phyloP scores from a whole-genome alignment of 495 filamentous ascomycete species.

The Aspergillus bridgeri region DNA sequence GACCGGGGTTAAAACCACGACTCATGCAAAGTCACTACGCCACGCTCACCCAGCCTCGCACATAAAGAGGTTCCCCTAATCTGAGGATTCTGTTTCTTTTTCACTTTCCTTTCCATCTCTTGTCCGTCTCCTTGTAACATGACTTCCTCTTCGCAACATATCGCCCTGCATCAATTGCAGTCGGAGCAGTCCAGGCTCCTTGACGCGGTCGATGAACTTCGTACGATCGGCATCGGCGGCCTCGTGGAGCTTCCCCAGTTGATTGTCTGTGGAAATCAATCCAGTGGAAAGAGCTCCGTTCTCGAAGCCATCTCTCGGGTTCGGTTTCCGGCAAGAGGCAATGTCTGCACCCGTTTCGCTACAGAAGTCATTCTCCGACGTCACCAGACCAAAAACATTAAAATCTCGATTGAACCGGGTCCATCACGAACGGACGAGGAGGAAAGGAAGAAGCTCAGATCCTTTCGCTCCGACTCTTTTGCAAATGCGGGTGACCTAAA shows the following conservation, averaged over 20 bases:
- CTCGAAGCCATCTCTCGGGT: conserved; percentile 70
- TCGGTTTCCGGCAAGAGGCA: conserved; percentile 62
- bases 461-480: conserved; percentile 12
- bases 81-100: no score
- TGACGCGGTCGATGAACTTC: conserved; percentile 57
- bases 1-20: not conserved
- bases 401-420: conserved; percentile 44
- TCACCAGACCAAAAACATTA: conserved; percentile 23
- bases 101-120: no score
- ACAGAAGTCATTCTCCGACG: conserved; percentile 58
- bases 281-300: conserved; percentile 70
- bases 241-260: conserved; percentile 66
- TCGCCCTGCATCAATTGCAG: conserved; percentile 21
- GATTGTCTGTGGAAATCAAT: conserved; percentile 71
- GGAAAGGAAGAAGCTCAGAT: conserved; percentile 11
- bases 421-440: conserved; percentile 13
- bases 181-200: conserved; percentile 36
- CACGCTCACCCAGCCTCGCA: not conserved
- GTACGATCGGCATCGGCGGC: conserved; percentile 50
- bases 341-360: conserved; percentile 64
- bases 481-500: conserved; percentile 30
- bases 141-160: conserved; percentile 2
- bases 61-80: not conserved
- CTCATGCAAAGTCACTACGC: not conserved
- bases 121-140: not conserved